Evolutionary conservation across 345 rosid species (phyloP), one percentile per base, ranked within the genome.

Genomic region (Lumnitzera littorea): DNA sequence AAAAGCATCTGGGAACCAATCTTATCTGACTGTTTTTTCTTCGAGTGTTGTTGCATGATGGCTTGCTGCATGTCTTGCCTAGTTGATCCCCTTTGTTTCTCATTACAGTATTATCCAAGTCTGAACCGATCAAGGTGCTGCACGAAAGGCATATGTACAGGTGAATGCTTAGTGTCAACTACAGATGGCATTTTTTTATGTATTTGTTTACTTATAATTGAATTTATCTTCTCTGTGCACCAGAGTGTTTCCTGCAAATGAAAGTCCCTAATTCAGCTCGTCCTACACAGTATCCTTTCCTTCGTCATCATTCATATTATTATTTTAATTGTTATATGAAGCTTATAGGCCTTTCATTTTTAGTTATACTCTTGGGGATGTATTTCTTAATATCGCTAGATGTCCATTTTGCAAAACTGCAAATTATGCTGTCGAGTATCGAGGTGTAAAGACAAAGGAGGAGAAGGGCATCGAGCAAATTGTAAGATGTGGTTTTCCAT

Each of bases 191-290:
- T 60, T 17, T 14, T 63, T 13, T 54, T 50, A 50, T 61, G 51
- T 14, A 12, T 62, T 24, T 66, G 24, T 15, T 15, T 55, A 4
- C 53, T 52, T 58, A 50, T 27, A 50, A 64, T 50, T 13, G 31
- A 50, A 11, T 53, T 77, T 70, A 51, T 48, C 14, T 56, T 61
- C 56, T 56, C 24, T 66, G 62, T 73, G 70, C 46, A 57, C 67
- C 85, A 95, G 99, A 95, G 80, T 95, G 99, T 74, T 95, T 95
- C 78, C 82, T 95, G 77, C 97, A 88, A 79, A 91, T 95, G 99
- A 95, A 95, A 80, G 87, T 83, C 85, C 98, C 96, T 24, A 86
- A 83, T 74, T 83, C 96, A 12, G 70, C 88, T 52, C 92, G 85
- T 64, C 98, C 98, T 72, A 91, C 94, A 3, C 98, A 91, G 99